A percentile compares a stretch with the other conserved stretches of the same genome.
phyloP scores from a whole-genome alignment of 495 filamentous ascomycete species.

The Haplographium delicatum region DNA sequence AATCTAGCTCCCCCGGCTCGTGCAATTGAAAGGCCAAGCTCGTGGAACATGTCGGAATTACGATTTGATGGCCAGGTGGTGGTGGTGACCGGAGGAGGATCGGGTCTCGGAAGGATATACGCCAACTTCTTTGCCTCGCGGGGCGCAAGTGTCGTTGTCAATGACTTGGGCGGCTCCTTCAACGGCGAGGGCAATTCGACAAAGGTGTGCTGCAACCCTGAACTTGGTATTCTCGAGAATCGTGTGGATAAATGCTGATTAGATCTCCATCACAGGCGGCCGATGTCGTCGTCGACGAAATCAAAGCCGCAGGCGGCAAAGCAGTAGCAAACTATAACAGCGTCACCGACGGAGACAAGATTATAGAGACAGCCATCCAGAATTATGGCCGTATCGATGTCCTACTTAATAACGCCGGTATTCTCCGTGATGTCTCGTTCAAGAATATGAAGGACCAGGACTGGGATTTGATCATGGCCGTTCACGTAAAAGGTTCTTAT shows the following conservation, averaged over 20 bases:
- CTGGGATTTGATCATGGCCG: conserved; percentile 91
- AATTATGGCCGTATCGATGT: conserved; percentile 90
- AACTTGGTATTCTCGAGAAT: background rate
- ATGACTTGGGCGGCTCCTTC: conserved; percentile 92
- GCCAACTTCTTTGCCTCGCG: conserved; percentile 85
- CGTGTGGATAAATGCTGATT: background rate
- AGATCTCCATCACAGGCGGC: conserved; percentile 57
- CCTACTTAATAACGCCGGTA: conserved; percentile 96
- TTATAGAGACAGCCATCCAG: conserved; percentile 95
- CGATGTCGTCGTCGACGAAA: conserved; percentile 93
- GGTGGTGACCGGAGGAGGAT: conserved; percentile 94
- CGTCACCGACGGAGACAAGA: conserved; percentile 88
- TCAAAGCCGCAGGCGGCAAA: conserved; percentile 86
- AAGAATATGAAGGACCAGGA: conserved; percentile 98
- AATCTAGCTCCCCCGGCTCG: no score
- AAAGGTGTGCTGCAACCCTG: conserved; percentile 52
- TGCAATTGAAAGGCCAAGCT: no score
- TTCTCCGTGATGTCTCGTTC: conserved; percentile 93
- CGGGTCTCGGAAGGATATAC: conserved; percentile 78
- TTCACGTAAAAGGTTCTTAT: conserved; percentile 93
- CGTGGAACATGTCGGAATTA: conserved; percentile 68
- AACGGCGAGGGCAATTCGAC: conserved; percentile 87
- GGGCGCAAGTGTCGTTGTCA: conserved; percentile 95
- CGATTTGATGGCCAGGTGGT: conserved; percentile 95
- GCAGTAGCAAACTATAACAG: conserved; percentile 98